Conservation (phyloP, 2,329 filamentous ascomycete species). For the Fusarium robinianum region DNA sequence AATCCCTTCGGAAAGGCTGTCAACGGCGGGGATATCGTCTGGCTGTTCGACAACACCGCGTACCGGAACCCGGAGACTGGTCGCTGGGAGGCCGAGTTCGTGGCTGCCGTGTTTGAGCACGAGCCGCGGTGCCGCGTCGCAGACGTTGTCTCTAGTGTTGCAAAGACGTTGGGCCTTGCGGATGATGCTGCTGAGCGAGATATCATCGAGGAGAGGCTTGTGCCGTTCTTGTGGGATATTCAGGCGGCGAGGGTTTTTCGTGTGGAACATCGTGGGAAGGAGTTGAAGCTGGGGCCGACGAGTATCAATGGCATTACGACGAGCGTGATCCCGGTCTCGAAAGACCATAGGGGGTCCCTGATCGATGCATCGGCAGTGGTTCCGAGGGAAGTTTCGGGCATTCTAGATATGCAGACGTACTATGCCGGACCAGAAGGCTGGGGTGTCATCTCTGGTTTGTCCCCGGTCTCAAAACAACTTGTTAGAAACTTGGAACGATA, state of each 20-base stretch:
- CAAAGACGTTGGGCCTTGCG: slow-evolving; percentile 68
- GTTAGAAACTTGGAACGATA: background rate
- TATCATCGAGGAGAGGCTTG: slow-evolving; percentile 69
- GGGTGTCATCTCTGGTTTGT: slow-evolving; percentile 74
- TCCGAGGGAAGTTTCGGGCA: slow-evolving; percentile 56
- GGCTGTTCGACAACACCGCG: slow-evolving; percentile 90
- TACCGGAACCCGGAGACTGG: slow-evolving; percentile 58
- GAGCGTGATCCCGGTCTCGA: slow-evolving; percentile 60
- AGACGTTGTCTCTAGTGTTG: slow-evolving; percentile 71
- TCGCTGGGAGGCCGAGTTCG: slow-evolving; percentile 80
- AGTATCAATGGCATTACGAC: slow-evolving; percentile 73
- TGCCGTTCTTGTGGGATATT: slow-evolving; percentile 79
- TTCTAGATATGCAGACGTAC: slow-evolving; percentile 68
- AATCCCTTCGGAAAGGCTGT: slow-evolving; percentile 66
- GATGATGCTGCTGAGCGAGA: slow-evolving; percentile 61
- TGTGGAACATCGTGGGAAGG: slow-evolving; percentile 58
- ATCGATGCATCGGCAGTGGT: slow-evolving; percentile 56
- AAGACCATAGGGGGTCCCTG: slow-evolving; percentile 49
- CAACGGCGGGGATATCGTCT: slow-evolving; percentile 71
- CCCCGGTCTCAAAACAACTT: background rate
- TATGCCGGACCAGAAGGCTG: slow-evolving; percentile 80
- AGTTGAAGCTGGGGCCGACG: slow-evolving; percentile 68
- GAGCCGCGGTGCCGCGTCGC: slow-evolving; percentile 69
- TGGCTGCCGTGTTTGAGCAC: slow-evolving; percentile 79
- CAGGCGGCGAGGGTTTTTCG: slow-evolving; percentile 70